Evolutionary conservation across 192 early-diverging fungal genomes (phyloP).

Genomic region (Coemansia sp.): DNA sequence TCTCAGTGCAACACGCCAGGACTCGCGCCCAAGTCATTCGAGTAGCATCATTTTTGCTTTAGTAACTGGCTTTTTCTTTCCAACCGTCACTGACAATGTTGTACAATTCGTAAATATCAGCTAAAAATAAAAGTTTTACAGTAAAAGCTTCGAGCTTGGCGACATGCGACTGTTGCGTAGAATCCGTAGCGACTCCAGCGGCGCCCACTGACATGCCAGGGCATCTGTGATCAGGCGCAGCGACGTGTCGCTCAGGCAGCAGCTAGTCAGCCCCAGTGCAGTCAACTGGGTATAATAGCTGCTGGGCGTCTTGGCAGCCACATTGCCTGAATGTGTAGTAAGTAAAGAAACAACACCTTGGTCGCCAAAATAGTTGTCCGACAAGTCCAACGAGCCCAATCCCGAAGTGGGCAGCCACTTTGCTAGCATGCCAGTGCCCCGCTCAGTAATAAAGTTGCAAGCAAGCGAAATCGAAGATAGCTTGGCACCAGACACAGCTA

Average conservation of each 20-base stretch:
- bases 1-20: not conserved
- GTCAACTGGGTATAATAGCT: conserved; percentile 23
- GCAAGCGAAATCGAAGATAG: conserved; percentile 43
- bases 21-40: not conserved
- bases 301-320: not conserved
- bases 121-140: conserved; percentile 8
- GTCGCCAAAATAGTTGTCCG: conserved; percentile 53
- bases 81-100: conserved; percentile 2
- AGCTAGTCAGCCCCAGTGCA: conserved; percentile 43
- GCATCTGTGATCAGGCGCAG: conserved; percentile 39
- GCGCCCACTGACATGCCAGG: conserved; percentile 37
- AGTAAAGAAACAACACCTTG: conserved; percentile 40
- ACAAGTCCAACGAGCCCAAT: conserved; percentile 29
- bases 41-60: not conserved
- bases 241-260: conserved; percentile 44
- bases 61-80: not conserved
- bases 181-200: conserved; percentile 35
- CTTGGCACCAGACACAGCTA: conserved; percentile 22
- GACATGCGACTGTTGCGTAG: conserved; percentile 50
- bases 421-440: conserved; percentile 32
- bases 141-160: conserved; percentile 21
- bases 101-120: conserved; percentile 8
- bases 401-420: conserved; percentile 42
- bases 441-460: conserved; percentile 50
- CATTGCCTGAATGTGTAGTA: conserved; percentile 1